Base-by-base conservation (phyloP, 768 basidiomycete genomes). In the Sutorius australiensis region DNA sequence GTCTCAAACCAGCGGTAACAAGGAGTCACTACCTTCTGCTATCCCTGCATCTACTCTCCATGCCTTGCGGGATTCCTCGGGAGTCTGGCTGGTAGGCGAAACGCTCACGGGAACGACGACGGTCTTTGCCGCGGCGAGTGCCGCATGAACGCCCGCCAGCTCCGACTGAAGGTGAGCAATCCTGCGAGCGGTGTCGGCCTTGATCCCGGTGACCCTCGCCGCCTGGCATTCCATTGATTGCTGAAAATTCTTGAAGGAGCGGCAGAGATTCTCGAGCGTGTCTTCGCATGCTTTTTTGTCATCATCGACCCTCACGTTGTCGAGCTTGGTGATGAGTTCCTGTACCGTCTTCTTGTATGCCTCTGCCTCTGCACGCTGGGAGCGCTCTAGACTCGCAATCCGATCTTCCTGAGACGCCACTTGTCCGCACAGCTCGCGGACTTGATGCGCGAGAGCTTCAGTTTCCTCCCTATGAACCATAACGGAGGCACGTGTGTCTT, bases 141-240 rank as follows among this genome's bases (percentile, higher is more conserved):
- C 57, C 11, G 42, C 36, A 24, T 30, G 50, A 27, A 60, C 30
- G 6, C 30, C 32, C 0, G 42, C 56, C 12, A 67, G n/a, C 10
- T 51, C 64, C 10, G 55, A 50, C 24, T 65, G 46, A 2, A 60
- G 39, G n/a, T 64, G 52, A 4, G 38, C 33, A 7, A 62, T 58
- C 55, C 53, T 65, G 19, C 47, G 54, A 0, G 64, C 31, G 6
- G 53, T 6, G 24, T 67, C 60, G 17, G 57, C 58, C 48, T 42
- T 65, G 45, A 60, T 36, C 6, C 38, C 54, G 1, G 48, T 53
- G 14, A 57, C 12, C 32, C 51, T 56, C 24, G 62, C 60, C 2
- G 37, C 54, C 4, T 64, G 62, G 33, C 50, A 46, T 17, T 64
- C 59, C 40, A 53, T 42, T 21, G 42, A 44, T 6, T 28, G 19